phyloP scores from a whole-genome alignment of 441 rosid genomes.

The Pelargonium myrrhifolium region DNA sequence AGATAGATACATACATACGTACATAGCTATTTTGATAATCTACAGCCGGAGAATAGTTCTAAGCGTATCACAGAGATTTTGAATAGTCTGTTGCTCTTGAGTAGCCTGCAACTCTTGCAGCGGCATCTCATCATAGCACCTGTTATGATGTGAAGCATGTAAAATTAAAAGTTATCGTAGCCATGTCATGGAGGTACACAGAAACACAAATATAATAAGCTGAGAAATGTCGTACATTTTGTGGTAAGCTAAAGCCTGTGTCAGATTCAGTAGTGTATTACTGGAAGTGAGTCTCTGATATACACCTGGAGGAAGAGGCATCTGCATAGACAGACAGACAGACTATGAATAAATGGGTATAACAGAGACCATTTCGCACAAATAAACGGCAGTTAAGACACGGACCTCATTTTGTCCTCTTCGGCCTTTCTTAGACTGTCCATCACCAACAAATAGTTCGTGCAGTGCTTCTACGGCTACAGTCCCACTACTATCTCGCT shows the following conservation, averaged over 20 bases:
- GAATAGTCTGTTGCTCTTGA: conserved; percentile 89
- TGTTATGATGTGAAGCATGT: conserved; percentile 17
- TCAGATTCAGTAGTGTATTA: conserved; percentile 73
- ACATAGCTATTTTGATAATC: background rate
- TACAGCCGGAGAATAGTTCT: conserved; percentile 87
- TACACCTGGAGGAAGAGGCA: conserved; percentile 92
- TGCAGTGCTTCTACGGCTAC: conserved; percentile 71
- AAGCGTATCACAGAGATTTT: conserved; percentile 79
- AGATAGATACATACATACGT: no score
- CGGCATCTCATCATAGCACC: conserved; percentile 98
- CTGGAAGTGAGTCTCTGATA: conserved; percentile 80
- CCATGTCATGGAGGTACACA: no score
- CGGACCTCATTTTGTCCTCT: conserved; percentile 80
- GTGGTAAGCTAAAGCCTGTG: conserved; percentile 91
- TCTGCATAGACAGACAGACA: conserved; percentile 37
- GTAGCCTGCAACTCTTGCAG: conserved; percentile 87
- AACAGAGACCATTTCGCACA: background rate
- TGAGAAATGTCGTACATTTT: conserved; percentile 47
- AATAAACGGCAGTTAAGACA: background rate
- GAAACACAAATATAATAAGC: background rate
- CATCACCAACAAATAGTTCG: conserved; percentile 82
- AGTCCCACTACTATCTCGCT: conserved; percentile 28
- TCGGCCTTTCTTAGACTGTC: conserved; percentile 69
- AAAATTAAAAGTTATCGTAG: background rate
- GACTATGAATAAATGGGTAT: background rate